Evolutionary conservation across 495 filamentous ascomycete species (phyloP), one percentile per base, ranked within the genome.

Genomic region (Cenococcum geophilum): DNA sequence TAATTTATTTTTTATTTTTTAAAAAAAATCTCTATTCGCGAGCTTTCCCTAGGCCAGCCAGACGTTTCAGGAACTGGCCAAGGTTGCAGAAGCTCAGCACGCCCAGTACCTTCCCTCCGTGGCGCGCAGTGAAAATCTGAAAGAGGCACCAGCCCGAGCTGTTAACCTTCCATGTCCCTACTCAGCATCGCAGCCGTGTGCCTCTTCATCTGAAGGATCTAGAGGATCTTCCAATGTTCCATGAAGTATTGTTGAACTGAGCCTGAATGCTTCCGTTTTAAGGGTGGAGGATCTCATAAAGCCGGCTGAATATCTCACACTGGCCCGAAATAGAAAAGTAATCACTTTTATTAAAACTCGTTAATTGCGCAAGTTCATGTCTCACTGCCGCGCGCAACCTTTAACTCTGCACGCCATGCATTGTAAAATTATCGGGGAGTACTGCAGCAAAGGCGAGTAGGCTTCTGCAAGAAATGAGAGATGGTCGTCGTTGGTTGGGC

Each of bases 311-410:
- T 49, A 14, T 14, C 45, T 52, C 49, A 16, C 22, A 27, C 49
- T 52, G 18, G 20, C 49, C 49, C 49, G 23, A 52, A 52, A 52
- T 52, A 52, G 49, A 52, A 52, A 23, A 16, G 40, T 4, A 45
- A 45, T 14, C 14, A 14, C 40, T 4, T 2, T 45, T 45, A 45
- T 45, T 45, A 45, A 45, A 45, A 32, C 27, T 6, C 2, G 6
- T 6, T 3, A 3, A 2, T 32, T 32, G 27, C n/a, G n/a, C n/a
- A n/a, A n/a, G n/a, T n/a, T 32, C 27, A 2, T 32, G 27, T 32
- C 27, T 32, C 6, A 32, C 27, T 32, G 27, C 27, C 27, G 27
- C 27, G 27, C 27, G 27, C 27, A 32, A 32, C 6, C 27, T 32
- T 32, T 32, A 6, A 3, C 27, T 32, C 27, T n/a, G n/a, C n/a